Evolutionary conservation across 2,329 filamentous ascomycete species (phyloP).

Genomic region (Zasmidium angulare): DNA sequence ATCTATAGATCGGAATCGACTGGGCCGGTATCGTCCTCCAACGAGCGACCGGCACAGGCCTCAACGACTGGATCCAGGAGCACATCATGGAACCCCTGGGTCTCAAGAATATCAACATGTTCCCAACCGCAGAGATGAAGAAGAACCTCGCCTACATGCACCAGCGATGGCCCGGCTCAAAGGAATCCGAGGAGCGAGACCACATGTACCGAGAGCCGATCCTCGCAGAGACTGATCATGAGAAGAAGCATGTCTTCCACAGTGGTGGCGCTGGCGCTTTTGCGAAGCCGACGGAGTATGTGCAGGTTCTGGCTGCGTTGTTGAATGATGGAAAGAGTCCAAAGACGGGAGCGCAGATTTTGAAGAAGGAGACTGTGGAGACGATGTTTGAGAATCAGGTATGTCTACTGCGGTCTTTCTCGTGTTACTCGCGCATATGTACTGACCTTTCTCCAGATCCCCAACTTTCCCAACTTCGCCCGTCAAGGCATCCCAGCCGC

Average conservation of each 20-base stretch:
- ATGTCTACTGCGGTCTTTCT: conserved; percentile 31
- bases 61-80: conserved; percentile 49
- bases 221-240: conserved; percentile 42
- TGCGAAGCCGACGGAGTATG: conserved; percentile 60
- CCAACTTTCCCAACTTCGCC: conserved; percentile 36
- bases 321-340: conserved; percentile 65
- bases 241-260: conserved; percentile 47
- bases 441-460: conserved; percentile 36
- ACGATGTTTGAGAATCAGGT: conserved; percentile 56
- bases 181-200: conserved; percentile 40
- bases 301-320: conserved; percentile 61
- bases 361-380: conserved; percentile 59
- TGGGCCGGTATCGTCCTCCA: conserved; percentile 52
- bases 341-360: conserved; percentile 54
- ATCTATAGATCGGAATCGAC: no score
- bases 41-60: conserved; percentile 41
- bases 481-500: conserved; percentile 32
- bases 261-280: conserved; percentile 62
- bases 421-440: neutral
- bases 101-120: conserved; percentile 55
- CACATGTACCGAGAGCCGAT: conserved; percentile 54
- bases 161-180: conserved; percentile 43
- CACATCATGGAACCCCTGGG: conserved; percentile 49
- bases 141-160: conserved; percentile 59
- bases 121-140: conserved; percentile 57